Conservation (phyloP, 306 rosid species). For the Glycyrrhiza uralensis region DNA sequence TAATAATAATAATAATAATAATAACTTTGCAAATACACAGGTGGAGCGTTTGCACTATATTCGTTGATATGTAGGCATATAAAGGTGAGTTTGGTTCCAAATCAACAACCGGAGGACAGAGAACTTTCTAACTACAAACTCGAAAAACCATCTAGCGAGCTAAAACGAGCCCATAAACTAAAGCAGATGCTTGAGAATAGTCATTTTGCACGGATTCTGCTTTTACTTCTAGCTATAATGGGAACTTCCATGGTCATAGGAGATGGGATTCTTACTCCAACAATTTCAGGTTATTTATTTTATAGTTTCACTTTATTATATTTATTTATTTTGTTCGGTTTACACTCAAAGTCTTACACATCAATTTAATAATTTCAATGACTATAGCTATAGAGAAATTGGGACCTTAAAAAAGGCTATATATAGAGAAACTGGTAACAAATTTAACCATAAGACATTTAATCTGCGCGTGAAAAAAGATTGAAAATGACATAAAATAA, state of each 20-base stretch:
- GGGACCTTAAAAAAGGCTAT: too few species aligned
- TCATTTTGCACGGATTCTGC: constrained; percentile 28
- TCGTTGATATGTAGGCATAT: constrained; percentile 55
- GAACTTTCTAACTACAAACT: constrained; percentile 61
- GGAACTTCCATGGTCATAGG: constrained; percentile 85
- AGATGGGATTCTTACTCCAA: constrained; percentile 83
- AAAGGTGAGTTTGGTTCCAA: constrained; percentile 59
- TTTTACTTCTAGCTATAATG: constrained; percentile 48
- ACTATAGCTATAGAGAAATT: too few species aligned
- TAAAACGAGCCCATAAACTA: constrained; percentile 39
- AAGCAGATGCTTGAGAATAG: constrained; percentile 48
- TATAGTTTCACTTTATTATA: too few species aligned
- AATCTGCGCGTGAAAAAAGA: too few species aligned
- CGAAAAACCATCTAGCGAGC: constrained; percentile 35
- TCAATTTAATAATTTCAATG: background rate
- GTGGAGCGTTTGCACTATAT: constrained; percentile 81
- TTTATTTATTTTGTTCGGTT: background rate
- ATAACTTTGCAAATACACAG: too few species aligned
- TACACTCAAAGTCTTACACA: background rate
- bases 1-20: too few species aligned
- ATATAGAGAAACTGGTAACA: background rate
- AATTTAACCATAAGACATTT: too few species aligned
- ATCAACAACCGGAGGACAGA: constrained; percentile 67
- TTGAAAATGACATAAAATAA: too few species aligned
- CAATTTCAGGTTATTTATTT: constrained; percentile 55